Conservation (phyloP, 106 monocot genomes). For the Acanthochlamys bracteata region DNA sequence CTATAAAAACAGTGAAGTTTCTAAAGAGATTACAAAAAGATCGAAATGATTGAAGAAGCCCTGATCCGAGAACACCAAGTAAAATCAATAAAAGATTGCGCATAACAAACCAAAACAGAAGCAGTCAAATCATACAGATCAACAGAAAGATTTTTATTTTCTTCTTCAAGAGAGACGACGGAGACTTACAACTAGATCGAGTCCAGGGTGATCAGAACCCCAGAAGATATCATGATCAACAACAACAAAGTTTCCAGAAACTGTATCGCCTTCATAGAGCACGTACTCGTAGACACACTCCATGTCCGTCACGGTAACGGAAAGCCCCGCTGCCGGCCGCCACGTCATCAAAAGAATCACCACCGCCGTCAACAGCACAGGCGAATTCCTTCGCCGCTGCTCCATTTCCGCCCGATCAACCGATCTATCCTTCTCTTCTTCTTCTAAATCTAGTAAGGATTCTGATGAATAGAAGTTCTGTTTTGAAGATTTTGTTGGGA, state of each 20-base stretch:
- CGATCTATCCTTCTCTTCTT: too few relatives aligned
- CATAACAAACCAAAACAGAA: background rate
- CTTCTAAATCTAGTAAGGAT: too few relatives aligned
- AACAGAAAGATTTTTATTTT: too few relatives aligned
- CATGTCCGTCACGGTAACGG: slow-evolving; percentile 51
- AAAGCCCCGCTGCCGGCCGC: slow-evolving; percentile 24
- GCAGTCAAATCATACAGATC: background rate
- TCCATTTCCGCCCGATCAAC: background rate
- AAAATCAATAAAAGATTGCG: background rate
- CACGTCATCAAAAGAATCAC: slow-evolving; percentile 7
- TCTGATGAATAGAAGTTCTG: too few relatives aligned
- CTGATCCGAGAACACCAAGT: background rate
- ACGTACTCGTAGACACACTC: slow-evolving; percentile 92
- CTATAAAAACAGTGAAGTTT: too few relatives aligned
- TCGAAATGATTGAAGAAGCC: background rate
- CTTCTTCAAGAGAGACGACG: background rate
- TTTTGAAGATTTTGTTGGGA: too few relatives aligned
- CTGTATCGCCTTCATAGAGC: slow-evolving; percentile 58
- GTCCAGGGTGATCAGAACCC: slow-evolving; percentile 62
- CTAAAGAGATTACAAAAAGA: background rate
- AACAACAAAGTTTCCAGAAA: slow-evolving; percentile 85
- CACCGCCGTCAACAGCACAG: slow-evolving; percentile 11
- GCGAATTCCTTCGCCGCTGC: background rate
- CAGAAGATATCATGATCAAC: slow-evolving; percentile 78
- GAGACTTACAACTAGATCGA: slow-evolving; percentile 52